Evolutionary conservation across 257 asterid genomes (phyloP).

Genomic region (Solanum pennellii): DNA sequence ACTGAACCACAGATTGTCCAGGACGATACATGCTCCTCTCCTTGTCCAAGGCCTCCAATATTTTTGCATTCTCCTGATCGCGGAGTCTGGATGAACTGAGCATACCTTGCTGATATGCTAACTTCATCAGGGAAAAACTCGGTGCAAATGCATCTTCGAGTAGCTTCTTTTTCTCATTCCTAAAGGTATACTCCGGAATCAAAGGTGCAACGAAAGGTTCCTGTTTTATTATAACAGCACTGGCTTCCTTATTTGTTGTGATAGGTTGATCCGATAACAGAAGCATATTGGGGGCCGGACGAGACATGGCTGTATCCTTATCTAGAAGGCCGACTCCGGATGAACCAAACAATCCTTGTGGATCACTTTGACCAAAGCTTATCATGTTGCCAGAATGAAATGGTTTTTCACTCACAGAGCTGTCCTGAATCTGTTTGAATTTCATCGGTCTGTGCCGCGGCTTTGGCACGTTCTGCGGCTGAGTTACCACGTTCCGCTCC

Average conservation of each 20-base stretch:
- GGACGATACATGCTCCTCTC: not conserved
- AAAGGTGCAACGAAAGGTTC: not conserved
- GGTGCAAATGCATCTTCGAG: not conserved
- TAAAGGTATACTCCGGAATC: not conserved
- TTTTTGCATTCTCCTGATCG: not conserved
- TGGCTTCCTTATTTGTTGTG: not conserved
- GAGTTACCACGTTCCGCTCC: not conserved
- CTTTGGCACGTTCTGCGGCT: not conserved
- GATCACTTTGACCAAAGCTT: not conserved
- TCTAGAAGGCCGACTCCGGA: not conserved
- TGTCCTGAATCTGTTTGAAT: not conserved
- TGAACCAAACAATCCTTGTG: not conserved
- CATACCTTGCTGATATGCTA: not conserved
- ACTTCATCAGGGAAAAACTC: not conserved
- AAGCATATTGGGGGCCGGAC: not conserved
- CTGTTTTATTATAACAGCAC: not conserved
- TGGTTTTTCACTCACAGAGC: not conserved
- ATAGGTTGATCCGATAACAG: not conserved
- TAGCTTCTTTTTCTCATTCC: not conserved
- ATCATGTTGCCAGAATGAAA: not conserved
- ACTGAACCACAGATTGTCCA: not conserved
- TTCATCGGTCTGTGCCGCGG: not conserved
- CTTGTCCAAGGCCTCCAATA: not conserved
- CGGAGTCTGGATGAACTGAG: not conserved
- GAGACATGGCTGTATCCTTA: not conserved